Evolutionary conservation across 2,329 filamentous ascomycete genomes (phyloP), one percentile per base, ranked within the genome.

Genomic region (Claviceps sorghi): DNA sequence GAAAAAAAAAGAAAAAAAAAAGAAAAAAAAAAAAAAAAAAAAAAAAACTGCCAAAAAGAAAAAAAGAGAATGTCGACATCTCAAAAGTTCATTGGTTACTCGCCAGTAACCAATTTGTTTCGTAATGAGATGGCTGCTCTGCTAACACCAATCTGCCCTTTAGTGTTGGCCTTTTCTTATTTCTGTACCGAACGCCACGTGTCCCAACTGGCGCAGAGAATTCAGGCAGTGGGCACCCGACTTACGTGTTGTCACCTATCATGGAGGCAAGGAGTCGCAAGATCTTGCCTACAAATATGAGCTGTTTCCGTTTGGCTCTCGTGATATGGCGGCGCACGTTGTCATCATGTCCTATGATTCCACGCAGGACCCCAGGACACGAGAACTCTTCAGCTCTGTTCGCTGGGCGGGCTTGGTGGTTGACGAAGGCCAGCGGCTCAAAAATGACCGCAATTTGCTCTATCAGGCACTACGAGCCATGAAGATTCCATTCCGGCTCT

Each of bases 261-360:
- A 94, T 64, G 93, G 93, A 46, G 84, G 84, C 17, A 77, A 76
- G 49, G 76, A 78, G 48, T 76, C 89, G 17, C 85, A 93, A 58
- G 80, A 86, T 40, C 78, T 95, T 54, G 84, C 88, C 0, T 84
- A 85, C 60, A 73, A 85, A 38, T 83, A 95, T 63, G 94, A 98
- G 66, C 79, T 98, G 56, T 97, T 93, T 62, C 86, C 87, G 0
- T 63, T 74, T 29, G 70, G 75, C 1, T 70, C 72, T 10, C 78
- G 75, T 47, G 82, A 86, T 49, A 81, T 97, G 64, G 84, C 83
- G 59, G 91, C 88, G 32, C 91, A 98, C 62, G 79, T 96, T 21
- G 88, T 98, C 1, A 84, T 98, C 60, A 95, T 93, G 64, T 97
- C 91, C 0, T 98, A 95, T 61, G 91, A 97, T 62, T 86, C 88